Conservation (phyloP, 768 basidiomycete species). For the Boletus tylopilopsis region DNA sequence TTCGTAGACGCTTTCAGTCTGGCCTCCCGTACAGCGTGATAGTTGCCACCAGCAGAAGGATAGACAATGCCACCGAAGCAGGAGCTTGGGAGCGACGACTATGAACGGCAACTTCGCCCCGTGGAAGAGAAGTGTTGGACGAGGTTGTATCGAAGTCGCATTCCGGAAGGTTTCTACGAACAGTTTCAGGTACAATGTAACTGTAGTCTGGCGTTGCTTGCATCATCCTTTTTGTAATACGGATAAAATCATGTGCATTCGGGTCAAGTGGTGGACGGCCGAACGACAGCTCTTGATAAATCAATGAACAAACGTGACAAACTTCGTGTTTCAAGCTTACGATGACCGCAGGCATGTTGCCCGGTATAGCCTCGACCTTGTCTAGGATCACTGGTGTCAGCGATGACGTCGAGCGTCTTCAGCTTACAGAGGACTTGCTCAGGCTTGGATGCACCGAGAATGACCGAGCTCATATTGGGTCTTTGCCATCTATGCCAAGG, state of each 20-base stretch:
- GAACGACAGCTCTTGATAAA: slow-evolving; percentile 16
- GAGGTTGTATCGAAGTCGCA: no score
- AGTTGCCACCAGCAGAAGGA: no score
- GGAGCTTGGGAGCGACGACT: no score
- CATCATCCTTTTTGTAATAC: no score
- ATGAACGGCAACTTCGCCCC: no score
- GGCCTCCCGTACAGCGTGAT: no score
- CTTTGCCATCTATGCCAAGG: slow-evolving; percentile 53
- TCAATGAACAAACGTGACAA: slow-evolving; percentile 4
- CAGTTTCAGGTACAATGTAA: no score
- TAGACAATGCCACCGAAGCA: no score
- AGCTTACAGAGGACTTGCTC: slow-evolving; percentile 48
- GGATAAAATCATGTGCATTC: background rate
- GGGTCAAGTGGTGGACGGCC: slow-evolving; percentile 25
- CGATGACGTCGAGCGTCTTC: slow-evolving; percentile 48
- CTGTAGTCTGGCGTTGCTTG: no score
- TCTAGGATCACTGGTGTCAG: slow-evolving; percentile 46
- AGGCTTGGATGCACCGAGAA: slow-evolving; percentile 46
- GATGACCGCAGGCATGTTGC: slow-evolving; percentile 33
- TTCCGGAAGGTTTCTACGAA: no score
- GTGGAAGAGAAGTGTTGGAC: no score
- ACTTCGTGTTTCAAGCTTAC: slow-evolving; percentile 22
- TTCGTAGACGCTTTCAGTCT: slow-evolving; percentile 21
- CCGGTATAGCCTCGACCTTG: slow-evolving; percentile 51
- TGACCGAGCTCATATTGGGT: slow-evolving; percentile 47